phyloP scores from a whole-genome alignment of 257 asterid species.

The Thymus quinquecostatus region DNA sequence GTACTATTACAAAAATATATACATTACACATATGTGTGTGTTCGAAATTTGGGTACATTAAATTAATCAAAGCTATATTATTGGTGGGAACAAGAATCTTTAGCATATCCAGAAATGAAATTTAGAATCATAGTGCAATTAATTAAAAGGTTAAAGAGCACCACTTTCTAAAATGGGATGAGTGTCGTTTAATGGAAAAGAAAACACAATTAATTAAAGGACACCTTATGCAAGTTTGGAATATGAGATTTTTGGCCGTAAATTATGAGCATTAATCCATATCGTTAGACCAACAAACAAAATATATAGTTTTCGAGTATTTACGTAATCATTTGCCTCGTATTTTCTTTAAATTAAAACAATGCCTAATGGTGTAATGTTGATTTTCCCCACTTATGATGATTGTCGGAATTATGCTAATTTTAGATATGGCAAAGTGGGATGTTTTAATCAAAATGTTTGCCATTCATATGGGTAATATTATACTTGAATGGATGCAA shows the following conservation, averaged over 20 bases:
- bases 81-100: constrained; percentile 1
- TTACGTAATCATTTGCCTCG: too few relatives aligned
- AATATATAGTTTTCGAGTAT: too few relatives aligned
- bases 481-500: constrained; percentile 5
- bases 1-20: neutral
- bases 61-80: neutral
- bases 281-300: too few relatives aligned
- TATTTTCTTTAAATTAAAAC: too few relatives aligned
- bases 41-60: neutral
- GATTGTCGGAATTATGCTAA: constrained; percentile 32
- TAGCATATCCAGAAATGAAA: neutral
- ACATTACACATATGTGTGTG: neutral
- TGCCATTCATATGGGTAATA: constrained; percentile 1
- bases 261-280: too few relatives aligned
- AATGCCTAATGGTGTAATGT: constrained; percentile 17
- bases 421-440: constrained; percentile 17
- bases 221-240: too few relatives aligned
- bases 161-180: constrained; percentile 24
- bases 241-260: too few relatives aligned
- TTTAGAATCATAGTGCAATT: constrained; percentile 12
- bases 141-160: neutral
- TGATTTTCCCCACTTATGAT: constrained; percentile 31
- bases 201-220: neutral
- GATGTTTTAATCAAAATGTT: constrained; percentile 33
- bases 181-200: constrained; percentile 8